These are phyloP conservation scores for Ambispora gerdemannii DNA, from an alignment of 192 early-diverging fungal genomes.

Conservation along the genomic window DNA sequence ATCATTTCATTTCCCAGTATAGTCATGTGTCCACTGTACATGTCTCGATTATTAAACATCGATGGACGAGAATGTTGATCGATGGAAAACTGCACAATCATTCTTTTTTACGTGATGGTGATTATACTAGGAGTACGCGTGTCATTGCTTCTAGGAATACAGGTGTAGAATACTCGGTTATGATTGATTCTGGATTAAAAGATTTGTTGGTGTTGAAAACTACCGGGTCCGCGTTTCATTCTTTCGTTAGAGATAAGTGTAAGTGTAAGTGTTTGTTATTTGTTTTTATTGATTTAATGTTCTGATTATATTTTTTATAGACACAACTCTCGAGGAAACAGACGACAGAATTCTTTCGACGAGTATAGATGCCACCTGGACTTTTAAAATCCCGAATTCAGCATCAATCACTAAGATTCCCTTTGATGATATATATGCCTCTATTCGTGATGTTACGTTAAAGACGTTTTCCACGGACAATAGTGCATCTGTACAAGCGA, in stretches of 20 bases:
- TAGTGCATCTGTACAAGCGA: slow-evolving; percentile 76
- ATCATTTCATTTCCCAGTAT: slow-evolving; percentile 72
- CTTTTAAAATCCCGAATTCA: slow-evolving; percentile 38
- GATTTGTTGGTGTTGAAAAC: slow-evolving; percentile 79
- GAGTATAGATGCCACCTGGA: slow-evolving; percentile 67
- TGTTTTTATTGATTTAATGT: neutral
- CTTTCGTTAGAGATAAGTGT: slow-evolving; percentile 68
- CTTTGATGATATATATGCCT: slow-evolving; percentile 55
- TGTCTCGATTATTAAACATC: slow-evolving; percentile 66
- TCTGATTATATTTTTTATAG: slow-evolving; percentile 4
- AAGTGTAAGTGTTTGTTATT: neutral
- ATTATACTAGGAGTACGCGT: slow-evolving; percentile 62
- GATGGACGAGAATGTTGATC: slow-evolving; percentile 71
- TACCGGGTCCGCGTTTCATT: slow-evolving; percentile 74
- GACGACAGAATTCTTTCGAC: slow-evolving; percentile 78
- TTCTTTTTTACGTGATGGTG: slow-evolving; percentile 69
- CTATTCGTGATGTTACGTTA: slow-evolving; percentile 62
- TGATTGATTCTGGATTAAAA: slow-evolving; percentile 63
- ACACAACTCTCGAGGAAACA: slow-evolving; percentile 70
- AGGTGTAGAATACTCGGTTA: slow-evolving; percentile 33
- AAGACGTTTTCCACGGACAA: slow-evolving; percentile 76
- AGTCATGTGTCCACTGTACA: slow-evolving; percentile 60
- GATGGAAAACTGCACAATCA: slow-evolving; percentile 62
- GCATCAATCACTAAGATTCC: slow-evolving; percentile 38
- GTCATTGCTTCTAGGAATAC: slow-evolving; percentile 47